Evolutionary conservation across 192 early-diverging fungal genomes (phyloP).

Genomic region (Coemansia guatemalensis): DNA sequence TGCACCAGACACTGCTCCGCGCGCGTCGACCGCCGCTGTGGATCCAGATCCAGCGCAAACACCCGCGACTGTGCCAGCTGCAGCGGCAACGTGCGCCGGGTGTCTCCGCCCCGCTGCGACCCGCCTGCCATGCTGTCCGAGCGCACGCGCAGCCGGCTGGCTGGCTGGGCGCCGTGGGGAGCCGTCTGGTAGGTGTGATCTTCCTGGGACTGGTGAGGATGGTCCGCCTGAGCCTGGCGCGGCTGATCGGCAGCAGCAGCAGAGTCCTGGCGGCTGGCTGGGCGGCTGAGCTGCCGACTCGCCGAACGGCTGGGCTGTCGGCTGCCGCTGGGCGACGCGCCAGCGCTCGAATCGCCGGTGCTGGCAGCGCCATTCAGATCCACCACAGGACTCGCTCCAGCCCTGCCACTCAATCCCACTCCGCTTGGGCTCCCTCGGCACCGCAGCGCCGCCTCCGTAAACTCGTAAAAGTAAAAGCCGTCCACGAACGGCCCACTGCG

Average conservation of each 20-base stretch:
- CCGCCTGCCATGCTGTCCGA: slow-evolving; percentile 13
- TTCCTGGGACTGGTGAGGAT: too few relatives aligned
- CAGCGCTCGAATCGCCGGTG: slow-evolving; percentile 20
- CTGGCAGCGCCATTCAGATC: slow-evolving; percentile 16
- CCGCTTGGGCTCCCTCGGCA: slow-evolving; percentile 2
- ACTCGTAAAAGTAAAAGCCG: slow-evolving; percentile 83
- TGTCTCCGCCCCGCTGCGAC: neutral
- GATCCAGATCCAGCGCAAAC: slow-evolving; percentile 80
- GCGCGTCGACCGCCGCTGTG: slow-evolving; percentile 70
- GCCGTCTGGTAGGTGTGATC: neutral
- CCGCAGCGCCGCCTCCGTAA: slow-evolving; percentile 25
- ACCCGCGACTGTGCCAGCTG: slow-evolving; percentile 65
- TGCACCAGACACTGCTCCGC: slow-evolving; percentile 85
- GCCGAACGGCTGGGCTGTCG: slow-evolving; percentile 31
- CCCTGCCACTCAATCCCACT: too few relatives aligned
- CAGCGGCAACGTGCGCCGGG: slow-evolving; percentile 44
- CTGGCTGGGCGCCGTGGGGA: slow-evolving; percentile 17
- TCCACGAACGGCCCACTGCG: slow-evolving; percentile 76
- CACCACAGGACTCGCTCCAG: neutral
- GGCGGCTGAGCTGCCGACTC: slow-evolving; percentile 21
- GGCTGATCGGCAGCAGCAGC: neutral
- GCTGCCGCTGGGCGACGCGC: slow-evolving; percentile 31
- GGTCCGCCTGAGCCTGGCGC: too few relatives aligned
- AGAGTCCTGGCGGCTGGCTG: slow-evolving; percentile 41
- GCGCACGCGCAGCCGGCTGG: slow-evolving; percentile 31